These are phyloP conservation scores for Trypanosoma theileri DNA, from an alignment of 208 protist species.

Conservation along the genomic window DNA sequence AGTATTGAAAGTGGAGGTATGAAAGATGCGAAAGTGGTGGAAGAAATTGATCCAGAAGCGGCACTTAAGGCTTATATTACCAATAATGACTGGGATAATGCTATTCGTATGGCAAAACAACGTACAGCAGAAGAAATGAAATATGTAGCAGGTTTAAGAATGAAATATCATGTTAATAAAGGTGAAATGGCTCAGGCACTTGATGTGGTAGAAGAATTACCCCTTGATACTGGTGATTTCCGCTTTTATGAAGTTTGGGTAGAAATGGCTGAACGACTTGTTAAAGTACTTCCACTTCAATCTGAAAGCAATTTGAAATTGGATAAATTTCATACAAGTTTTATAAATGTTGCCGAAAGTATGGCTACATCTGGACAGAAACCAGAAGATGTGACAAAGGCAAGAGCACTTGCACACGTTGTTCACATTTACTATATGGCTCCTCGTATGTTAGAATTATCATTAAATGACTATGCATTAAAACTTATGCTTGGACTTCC, in stretches of 20 bases:
- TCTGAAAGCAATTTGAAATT: slow-evolving; percentile 42
- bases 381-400: slow-evolving; percentile 71
- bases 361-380: slow-evolving; percentile 84
- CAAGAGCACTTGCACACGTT: slow-evolving; percentile 63
- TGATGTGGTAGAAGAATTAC: slow-evolving; percentile 57
- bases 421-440: slow-evolving; percentile 86
- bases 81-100: slow-evolving; percentile 82
- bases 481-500: slow-evolving; percentile 90
- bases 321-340: slow-evolving; percentile 47
- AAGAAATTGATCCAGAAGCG: slow-evolving; percentile 88
- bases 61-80: slow-evolving; percentile 88
- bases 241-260: slow-evolving; percentile 88
- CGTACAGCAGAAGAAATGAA: slow-evolving; percentile 59
- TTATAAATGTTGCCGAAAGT: slow-evolving; percentile 71
- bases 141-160: slow-evolving; percentile 71
- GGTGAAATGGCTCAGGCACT: slow-evolving; percentile 56
- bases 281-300: slow-evolving; percentile 41
- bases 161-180: slow-evolving; percentile 75
- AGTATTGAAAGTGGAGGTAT: slow-evolving; percentile 82
- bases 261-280: slow-evolving; percentile 58
- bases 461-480: slow-evolving; percentile 70
- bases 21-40: slow-evolving; percentile 78
- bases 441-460: slow-evolving; percentile 60
- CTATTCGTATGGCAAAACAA: slow-evolving; percentile 74
- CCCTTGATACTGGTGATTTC: slow-evolving; percentile 83